Evolutionary conservation across 768 basidiomycete genomes (phyloP).

Genomic region (Glaciozyma martinii): DNA sequence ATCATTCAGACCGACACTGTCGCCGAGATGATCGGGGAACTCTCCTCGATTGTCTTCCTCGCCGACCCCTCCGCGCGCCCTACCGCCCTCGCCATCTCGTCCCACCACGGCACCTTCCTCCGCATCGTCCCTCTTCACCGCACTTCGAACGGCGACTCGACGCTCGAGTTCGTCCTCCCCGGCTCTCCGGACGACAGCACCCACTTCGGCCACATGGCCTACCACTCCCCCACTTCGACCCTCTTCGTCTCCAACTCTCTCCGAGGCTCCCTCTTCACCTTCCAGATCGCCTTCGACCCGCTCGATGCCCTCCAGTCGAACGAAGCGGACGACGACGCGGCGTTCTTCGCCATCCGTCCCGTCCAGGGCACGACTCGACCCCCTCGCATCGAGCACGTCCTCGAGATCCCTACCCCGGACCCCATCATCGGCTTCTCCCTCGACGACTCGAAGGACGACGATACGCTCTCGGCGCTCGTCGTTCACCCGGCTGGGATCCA

Average conservation of each 20-base stretch:
- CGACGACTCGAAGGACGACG: neutral
- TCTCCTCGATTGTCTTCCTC: slow-evolving; percentile 3
- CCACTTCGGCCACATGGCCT: slow-evolving; percentile 2
- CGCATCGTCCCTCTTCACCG: neutral
- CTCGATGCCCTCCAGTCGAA: too few relatives aligned
- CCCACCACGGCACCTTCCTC: neutral
- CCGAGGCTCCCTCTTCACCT: slow-evolving; percentile 14
- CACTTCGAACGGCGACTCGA: neutral
- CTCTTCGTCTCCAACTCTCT: slow-evolving; percentile 13
- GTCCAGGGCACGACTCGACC: neutral
- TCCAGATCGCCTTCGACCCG: slow-evolving; percentile 10
- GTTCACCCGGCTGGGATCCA: neutral
- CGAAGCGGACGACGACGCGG: neutral
- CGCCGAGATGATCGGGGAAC: neutral
- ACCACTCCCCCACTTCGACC: neutral
- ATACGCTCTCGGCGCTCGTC: neutral
- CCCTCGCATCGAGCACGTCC: slow-evolving; percentile 3
- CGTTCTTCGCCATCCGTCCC: neutral
- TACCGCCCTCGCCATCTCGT: slow-evolving; percentile 1
- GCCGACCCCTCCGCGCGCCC: neutral
- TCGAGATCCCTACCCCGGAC: slow-evolving; percentile 3
- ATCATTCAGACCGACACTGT: neutral
- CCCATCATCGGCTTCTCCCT: neutral
- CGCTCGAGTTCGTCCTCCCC: neutral
- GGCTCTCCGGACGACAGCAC: neutral